Percentiles rank a stretch among this genome's conserved stretches.
Conservation (phyloP, 495 filamentous ascomycete genomes). For the Lophium mytilinum region DNA sequence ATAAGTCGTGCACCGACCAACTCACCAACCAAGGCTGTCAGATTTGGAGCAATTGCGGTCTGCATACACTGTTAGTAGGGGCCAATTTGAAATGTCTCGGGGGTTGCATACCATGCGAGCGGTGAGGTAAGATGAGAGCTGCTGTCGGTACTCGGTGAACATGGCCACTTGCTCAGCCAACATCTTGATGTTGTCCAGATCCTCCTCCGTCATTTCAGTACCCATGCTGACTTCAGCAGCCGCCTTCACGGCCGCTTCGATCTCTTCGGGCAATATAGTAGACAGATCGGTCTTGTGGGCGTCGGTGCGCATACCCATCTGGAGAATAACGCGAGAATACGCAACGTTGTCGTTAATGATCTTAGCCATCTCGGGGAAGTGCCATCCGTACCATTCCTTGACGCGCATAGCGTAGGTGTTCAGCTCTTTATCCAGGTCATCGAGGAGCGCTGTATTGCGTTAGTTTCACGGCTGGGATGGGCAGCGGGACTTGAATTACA, state of each 20-base stretch:
- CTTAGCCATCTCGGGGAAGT: constrained; percentile 94
- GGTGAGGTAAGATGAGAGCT: constrained; percentile 81
- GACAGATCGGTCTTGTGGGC: constrained; percentile 69
- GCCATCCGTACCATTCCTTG: constrained; percentile 99
- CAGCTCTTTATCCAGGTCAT: constrained; percentile 96
- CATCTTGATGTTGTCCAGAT: constrained; percentile 81
- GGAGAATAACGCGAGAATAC: constrained; percentile 76
- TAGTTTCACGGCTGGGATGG: no score
- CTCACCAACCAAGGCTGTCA: constrained; percentile 88
- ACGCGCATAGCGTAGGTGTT: constrained; percentile 98
- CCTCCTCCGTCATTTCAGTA: constrained; percentile 84
- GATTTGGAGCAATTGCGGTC: constrained; percentile 82
- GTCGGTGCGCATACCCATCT: constrained; percentile 79
- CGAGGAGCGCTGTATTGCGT: constrained; percentile 47
- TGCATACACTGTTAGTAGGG: not conserved
- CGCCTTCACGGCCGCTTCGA: constrained; percentile 83
- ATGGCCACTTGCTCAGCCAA: constrained; percentile 89
- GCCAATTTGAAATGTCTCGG: not conserved
- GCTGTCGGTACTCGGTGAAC: constrained; percentile 79
- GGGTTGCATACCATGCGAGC: constrained; percentile 59
- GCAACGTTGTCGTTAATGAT: constrained; percentile 98
- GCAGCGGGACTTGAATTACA: no score
- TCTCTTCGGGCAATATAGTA: constrained; percentile 92
- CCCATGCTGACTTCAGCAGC: constrained; percentile 97
- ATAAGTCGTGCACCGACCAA: constrained; percentile 93